Evolutionary conservation across 2,329 filamentous ascomycete species (phyloP).

Genomic region (Achaetomium macrosporum): DNA sequence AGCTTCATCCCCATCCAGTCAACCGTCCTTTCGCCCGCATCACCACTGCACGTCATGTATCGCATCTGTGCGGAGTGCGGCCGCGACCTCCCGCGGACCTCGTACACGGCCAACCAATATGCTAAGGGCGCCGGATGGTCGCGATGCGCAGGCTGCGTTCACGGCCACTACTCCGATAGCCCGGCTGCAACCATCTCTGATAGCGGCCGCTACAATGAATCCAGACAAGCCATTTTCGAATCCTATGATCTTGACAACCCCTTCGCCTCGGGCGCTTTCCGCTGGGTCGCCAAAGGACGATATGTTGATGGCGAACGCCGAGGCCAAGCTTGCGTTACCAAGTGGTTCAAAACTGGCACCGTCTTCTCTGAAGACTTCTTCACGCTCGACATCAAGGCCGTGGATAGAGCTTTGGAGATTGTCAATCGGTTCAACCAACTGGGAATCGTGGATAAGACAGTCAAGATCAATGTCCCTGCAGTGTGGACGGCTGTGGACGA

Average conservation of each 20-base stretch:
- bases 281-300: slow-evolving; percentile 26
- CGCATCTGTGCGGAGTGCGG: slow-evolving; percentile 23
- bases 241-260: slow-evolving; percentile 16
- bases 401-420: slow-evolving; percentile 32
- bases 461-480: slow-evolving; percentile 33
- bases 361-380: slow-evolving; percentile 33
- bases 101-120: slow-evolving; percentile 27
- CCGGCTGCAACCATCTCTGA: slow-evolving; percentile 8
- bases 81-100: slow-evolving; percentile 25
- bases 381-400: slow-evolving; percentile 33
- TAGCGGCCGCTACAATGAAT: slow-evolving; percentile 27
- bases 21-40: no score
- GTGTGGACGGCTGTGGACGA: slow-evolving; percentile 29
- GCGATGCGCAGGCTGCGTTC: slow-evolving; percentile 24
- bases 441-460: slow-evolving; percentile 26
- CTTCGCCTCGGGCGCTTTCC: slow-evolving; percentile 26
- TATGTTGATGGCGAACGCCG: slow-evolving; percentile 29
- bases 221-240: background rate
- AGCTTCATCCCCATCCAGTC: no score
- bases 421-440: slow-evolving; percentile 33
- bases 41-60: slow-evolving; percentile 1
- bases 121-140: slow-evolving; percentile 22
- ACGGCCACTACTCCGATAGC: slow-evolving; percentile 17
- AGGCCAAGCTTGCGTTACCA: slow-evolving; percentile 32
- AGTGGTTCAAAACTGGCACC: slow-evolving; percentile 36